Percentiles rank a stretch among this genome's conserved stretches.
These are phyloP conservation scores for Marasmius sp. DNA, from an alignment of 1,284 basidiomycete genomes.

Conservation along the genomic window DNA sequence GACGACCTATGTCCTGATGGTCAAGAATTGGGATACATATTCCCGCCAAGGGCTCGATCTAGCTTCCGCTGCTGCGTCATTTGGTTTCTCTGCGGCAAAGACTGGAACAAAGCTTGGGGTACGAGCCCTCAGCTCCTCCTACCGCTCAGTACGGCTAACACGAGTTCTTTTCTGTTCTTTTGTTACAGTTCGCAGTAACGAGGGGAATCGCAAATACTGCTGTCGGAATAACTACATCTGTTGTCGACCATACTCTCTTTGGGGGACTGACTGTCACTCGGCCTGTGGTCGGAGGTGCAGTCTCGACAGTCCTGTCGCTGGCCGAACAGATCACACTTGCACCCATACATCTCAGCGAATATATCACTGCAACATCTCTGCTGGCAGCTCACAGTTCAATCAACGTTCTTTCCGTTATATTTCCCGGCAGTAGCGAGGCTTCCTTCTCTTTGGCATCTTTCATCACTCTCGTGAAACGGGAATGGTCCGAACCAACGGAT, in stretches of 20 bases:
- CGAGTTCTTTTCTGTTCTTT: neutral
- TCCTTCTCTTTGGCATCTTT: slow-evolving; percentile 79
- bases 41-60: slow-evolving; percentile 61
- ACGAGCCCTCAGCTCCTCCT: slow-evolving; percentile 23
- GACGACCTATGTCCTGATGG: slow-evolving; percentile 22
- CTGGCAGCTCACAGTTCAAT: slow-evolving; percentile 72
- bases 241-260: slow-evolving; percentile 64
- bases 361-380: slow-evolving; percentile 73
- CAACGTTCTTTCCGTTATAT: slow-evolving; percentile 67
- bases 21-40: slow-evolving; percentile 57
- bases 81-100: slow-evolving; percentile 70
- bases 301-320: slow-evolving; percentile 60
- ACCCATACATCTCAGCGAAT: slow-evolving; percentile 71
- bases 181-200: slow-evolving; percentile 63
- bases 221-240: slow-evolving; percentile 53
- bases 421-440: slow-evolving; percentile 74
- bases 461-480: slow-evolving; percentile 66
- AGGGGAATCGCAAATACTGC: slow-evolving; percentile 59
- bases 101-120: slow-evolving; percentile 67
- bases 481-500: slow-evolving; percentile 61
- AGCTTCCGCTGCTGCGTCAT: slow-evolving; percentile 57
- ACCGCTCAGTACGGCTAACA: slow-evolving; percentile 8
- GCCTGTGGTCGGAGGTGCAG: slow-evolving; percentile 53
- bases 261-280: slow-evolving; percentile 58
- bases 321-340: slow-evolving; percentile 71